These are phyloP conservation scores for Metarhizium rileyi DNA, from an alignment of 2,329 filamentous ascomycete genomes.

Conservation along the genomic window DNA sequence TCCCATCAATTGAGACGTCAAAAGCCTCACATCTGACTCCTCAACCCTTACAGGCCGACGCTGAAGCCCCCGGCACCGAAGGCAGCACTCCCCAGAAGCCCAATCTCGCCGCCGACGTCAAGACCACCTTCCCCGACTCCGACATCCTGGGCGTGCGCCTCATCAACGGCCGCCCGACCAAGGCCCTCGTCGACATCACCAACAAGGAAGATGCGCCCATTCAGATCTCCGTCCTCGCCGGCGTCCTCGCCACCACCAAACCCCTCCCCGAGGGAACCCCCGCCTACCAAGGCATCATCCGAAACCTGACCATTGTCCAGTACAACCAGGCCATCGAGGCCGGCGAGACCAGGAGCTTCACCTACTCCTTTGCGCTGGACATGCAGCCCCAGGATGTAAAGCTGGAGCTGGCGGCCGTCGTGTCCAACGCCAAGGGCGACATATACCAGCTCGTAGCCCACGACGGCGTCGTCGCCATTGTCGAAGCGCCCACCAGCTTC, in stretches of 20 bases:
- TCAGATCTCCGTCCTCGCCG: constrained; percentile 65
- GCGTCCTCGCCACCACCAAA: constrained; percentile 54
- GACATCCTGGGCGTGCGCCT: constrained; percentile 94
- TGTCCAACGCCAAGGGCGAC: constrained; percentile 55
- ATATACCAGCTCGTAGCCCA: constrained; percentile 72
- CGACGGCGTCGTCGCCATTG: constrained; percentile 74
- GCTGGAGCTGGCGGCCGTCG: constrained; percentile 65
- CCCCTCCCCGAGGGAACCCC: constrained; percentile 36
- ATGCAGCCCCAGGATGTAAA: constrained; percentile 86
- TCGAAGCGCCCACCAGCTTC: constrained; percentile 84
- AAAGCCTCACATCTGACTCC: not conserved
- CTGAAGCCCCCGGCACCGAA: constrained; percentile 5
- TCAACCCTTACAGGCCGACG: constrained; percentile 5
- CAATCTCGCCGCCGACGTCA: constrained; percentile 42
- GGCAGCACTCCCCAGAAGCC: not conserved
- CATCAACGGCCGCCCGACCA: constrained; percentile 81
- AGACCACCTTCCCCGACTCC: constrained; percentile 54
- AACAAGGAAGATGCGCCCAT: constrained; percentile 76
- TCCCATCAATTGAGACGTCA: not conserved
- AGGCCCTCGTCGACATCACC: constrained; percentile 69
- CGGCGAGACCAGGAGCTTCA: constrained; percentile 65
- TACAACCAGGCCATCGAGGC: constrained; percentile 67
- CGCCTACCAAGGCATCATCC: constrained; percentile 50
- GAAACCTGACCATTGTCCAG: constrained; percentile 72
- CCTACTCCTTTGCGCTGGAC: constrained; percentile 80